A percentile compares a stretch with the other conserved stretches of the same genome.
phyloP scores from a whole-genome alignment of 345 rosid species.

The Mangifera indica region DNA sequence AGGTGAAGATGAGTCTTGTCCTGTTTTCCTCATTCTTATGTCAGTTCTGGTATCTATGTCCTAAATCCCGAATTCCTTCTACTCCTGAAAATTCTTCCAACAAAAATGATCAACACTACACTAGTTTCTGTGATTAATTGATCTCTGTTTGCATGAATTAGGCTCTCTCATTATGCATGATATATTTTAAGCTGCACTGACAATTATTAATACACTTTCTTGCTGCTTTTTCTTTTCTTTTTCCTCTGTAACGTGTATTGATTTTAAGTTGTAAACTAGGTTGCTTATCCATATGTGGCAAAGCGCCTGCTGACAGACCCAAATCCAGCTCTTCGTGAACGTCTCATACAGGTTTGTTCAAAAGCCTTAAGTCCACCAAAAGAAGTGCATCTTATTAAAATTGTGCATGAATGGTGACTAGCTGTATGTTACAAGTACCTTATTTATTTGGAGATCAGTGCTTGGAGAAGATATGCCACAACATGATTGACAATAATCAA shows the following conservation, averaged over 20 bases:
- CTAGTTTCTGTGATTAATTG: background rate
- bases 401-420: background rate
- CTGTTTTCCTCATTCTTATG: background rate
- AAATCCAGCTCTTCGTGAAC: slow-evolving; percentile 95
- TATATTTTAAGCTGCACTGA: background rate
- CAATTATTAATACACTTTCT: background rate
- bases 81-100: background rate
- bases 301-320: slow-evolving; percentile 97
- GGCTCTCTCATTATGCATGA: background rate
- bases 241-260: slow-evolving; percentile 9
- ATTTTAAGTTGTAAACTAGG: slow-evolving; percentile 45
- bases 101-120: background rate
- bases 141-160: background rate
- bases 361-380: slow-evolving; percentile 1
- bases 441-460: background rate
- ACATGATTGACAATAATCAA: background rate
- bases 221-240: background rate
- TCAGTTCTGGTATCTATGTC: background rate
- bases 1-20: slow-evolving; percentile 47
- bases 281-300: slow-evolving; percentile 96
- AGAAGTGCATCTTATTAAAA: background rate
- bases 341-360: slow-evolving; percentile 79
- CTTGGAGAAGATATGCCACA: background rate
- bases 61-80: background rate
- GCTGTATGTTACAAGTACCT: background rate